Evolutionary conservation across 1,284 basidiomycete species (phyloP).

Genomic region (Trichosporon sp.): DNA sequence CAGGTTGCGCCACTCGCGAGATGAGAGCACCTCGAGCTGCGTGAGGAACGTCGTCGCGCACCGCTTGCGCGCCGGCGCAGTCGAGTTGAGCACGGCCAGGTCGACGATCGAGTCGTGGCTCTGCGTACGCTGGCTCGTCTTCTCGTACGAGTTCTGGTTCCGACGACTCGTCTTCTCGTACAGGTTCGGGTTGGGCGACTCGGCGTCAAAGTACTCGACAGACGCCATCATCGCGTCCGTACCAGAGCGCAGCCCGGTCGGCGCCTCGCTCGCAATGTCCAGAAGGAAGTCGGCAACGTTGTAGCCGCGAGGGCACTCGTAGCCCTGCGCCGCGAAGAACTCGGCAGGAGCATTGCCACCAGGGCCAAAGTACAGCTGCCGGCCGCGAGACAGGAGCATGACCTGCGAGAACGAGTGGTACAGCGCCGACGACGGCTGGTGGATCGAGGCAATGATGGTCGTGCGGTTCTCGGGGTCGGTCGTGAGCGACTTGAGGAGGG

Average conservation of each 20-base stretch:
- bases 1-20: conserved; percentile 75
- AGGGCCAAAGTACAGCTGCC: conserved; percentile 70
- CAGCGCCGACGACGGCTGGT: conserved; percentile 75
- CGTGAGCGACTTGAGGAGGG: conserved; percentile 66
- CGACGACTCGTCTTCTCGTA: too few relatives aligned
- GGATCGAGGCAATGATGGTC: conserved; percentile 77
- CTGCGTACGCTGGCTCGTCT: too few relatives aligned
- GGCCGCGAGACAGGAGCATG: conserved; percentile 68
- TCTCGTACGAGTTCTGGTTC: too few relatives aligned
- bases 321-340: conserved; percentile 56
- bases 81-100: background rate
- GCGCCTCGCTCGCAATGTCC: conserved; percentile 65
- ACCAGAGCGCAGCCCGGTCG: conserved; percentile 8
- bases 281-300: conserved; percentile 85
- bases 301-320: conserved; percentile 62
- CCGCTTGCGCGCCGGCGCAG: conserved; percentile 3
- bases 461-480: conserved; percentile 63
- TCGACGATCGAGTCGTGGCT: background rate
- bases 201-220: background rate
- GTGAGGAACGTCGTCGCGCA: conserved; percentile 68
- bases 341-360: conserved; percentile 62
- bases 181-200: background rate
- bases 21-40: conserved; percentile 69
- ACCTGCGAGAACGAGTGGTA: conserved; percentile 79
- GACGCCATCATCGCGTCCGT: background rate